Conservation (phyloP, 345 rosid genomes). For the Pugionium dolabratum region DNA sequence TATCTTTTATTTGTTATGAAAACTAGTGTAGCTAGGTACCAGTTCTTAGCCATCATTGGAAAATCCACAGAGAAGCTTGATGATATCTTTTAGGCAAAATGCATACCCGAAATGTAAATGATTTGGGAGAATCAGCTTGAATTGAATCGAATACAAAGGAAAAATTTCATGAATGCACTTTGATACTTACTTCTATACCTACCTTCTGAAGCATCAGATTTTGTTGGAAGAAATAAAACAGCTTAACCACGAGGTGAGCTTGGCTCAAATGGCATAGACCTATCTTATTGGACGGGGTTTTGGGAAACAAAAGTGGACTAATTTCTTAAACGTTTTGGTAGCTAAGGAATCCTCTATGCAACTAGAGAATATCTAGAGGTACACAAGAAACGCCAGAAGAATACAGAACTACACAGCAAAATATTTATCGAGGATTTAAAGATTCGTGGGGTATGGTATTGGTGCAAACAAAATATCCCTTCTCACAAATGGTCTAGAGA, state of each 20-base stretch:
- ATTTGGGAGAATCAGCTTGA: slow-evolving; percentile 63
- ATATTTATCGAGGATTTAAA: slow-evolving; percentile 47
- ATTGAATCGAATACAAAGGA: slow-evolving; percentile 52
- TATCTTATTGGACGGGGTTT: slow-evolving; percentile 10
- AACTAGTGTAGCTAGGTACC: slow-evolving; percentile 3
- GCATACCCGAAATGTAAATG: slow-evolving; percentile 30
- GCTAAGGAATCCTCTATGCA: slow-evolving; percentile 60
- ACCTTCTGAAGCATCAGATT: slow-evolving; percentile 54
- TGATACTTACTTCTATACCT: slow-evolving; percentile 2
- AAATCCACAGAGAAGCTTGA: neutral
- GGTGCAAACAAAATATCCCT: slow-evolving; percentile 45
- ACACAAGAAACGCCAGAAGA: slow-evolving; percentile 64
- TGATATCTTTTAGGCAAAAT: neutral
- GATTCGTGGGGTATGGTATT: slow-evolving; percentile 40
- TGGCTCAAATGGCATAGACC: neutral
- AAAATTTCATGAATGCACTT: slow-evolving; percentile 36
- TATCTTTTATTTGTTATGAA: neutral
- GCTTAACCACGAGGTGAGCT: slow-evolving; percentile 53
- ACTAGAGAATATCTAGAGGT: slow-evolving; percentile 62
- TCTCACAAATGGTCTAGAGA: slow-evolving; percentile 49
- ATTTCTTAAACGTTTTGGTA: slow-evolving; percentile 26
- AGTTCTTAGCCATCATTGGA: slow-evolving; percentile 3
- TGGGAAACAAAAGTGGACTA: slow-evolving; percentile 12
- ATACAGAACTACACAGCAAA: slow-evolving; percentile 49
- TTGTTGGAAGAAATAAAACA: slow-evolving; percentile 66